Base-by-base conservation (phyloP, 306 rosid genomes). In the Quillaja saponaria region DNA sequence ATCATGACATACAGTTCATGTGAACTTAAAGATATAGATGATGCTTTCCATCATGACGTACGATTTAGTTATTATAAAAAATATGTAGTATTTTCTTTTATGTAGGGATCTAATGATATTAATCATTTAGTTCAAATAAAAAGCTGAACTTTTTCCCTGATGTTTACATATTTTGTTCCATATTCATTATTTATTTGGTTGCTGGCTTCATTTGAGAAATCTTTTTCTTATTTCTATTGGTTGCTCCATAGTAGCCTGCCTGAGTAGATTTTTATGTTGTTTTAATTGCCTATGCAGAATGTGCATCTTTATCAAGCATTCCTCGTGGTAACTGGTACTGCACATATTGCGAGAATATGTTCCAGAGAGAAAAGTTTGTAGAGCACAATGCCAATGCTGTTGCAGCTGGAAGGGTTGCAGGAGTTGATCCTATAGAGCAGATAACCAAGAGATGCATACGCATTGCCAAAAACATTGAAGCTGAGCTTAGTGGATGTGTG, bases 301-400 rank as follows among this genome's bases (percentile, higher is more conserved):
- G 96, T 71, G 96, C 85, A 45, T 89, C 95, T 58, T 69, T 92
- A 63, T 63, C 89, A 31, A 78, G 81, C 68, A 70, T 83, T 69
- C 95, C 99, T 34, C 84, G 74, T 54, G 96, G 95, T 67, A 78
- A 80, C 39, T 89, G 99, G 95, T 89, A 89, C 69, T 92, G 96
- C 76, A 84, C 84, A 75, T 86, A 82, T 59, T 92, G 99, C 76
- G 84, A 84, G 78, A 83, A 79, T 84, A 78, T 80, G 80, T 89
- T 82, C 76, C 73, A 76, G 65, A 71, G 91, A 56, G 95, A 89
- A 62, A 85, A 65, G 55, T 87, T 76, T 74, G 78, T 81, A 57
- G 77, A 63, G 50, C 80, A 78, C 78, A 92, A 76, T 79, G 82
- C 60, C 38, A 83, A 92, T 81, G 99, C 91, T 65, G 80, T 89